These are phyloP conservation scores for Termitomyces sp. DNA, from an alignment of 768 basidiomycete species.

Conservation along the genomic window DNA sequence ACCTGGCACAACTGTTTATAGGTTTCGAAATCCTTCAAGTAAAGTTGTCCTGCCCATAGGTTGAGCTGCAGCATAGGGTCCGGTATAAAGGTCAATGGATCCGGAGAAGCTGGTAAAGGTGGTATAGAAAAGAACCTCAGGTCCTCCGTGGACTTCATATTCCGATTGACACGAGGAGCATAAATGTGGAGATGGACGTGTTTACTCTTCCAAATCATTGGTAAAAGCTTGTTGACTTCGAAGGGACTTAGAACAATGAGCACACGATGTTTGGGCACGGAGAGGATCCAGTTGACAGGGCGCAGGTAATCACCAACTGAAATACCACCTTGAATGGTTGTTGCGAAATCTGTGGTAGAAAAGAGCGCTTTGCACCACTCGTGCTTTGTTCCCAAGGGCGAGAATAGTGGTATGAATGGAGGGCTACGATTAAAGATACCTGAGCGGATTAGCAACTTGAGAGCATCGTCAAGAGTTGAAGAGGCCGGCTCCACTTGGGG, in stretches of 20 bases:
- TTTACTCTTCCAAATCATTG: neutral
- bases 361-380: neutral
- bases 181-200: neutral
- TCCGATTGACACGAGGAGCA: neutral
- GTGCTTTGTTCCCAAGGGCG: neutral
- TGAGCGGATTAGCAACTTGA: neutral
- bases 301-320: neutral
- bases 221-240: neutral
- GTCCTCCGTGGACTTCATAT: constrained; percentile 3
- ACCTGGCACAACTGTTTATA: neutral
- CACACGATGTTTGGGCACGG: neutral
- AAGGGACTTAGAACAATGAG: neutral
- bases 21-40: neutral
- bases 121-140: constrained; percentile 17
- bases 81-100: neutral
- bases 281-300: neutral
- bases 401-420: neutral
- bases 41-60: neutral
- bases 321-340: neutral
- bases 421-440: neutral
- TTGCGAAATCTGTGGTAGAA: neutral
- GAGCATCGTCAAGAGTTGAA: neutral
- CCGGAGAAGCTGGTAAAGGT: neutral
- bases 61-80: neutral
- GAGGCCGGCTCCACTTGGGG: neutral